A percentile compares a stretch with the other conserved stretches of the same genome.
phyloP scores from a whole-genome alignment of 2,329 filamentous ascomycete species.

The Raffaelea albimanens region DNA sequence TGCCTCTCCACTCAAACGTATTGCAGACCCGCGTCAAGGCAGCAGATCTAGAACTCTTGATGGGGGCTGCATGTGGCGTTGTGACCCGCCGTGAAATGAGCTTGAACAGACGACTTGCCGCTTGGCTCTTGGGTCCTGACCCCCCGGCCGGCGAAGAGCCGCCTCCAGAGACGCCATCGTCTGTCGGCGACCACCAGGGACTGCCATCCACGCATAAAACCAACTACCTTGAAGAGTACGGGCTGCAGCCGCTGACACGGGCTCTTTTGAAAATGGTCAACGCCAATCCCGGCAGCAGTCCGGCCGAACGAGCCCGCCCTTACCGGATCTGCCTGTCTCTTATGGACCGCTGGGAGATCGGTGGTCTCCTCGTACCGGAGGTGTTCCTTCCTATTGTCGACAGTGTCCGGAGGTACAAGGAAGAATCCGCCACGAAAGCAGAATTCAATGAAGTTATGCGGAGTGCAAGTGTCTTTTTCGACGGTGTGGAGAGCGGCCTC shows the following conservation, averaged over 20 bases:
- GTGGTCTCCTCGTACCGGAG: slow-evolving; percentile 76
- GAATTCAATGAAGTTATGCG: slow-evolving; percentile 81
- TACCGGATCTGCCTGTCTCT: slow-evolving; percentile 89
- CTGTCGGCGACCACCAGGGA: slow-evolving; percentile 26
- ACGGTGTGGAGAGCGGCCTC: slow-evolving; percentile 87
- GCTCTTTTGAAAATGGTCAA: slow-evolving; percentile 72
- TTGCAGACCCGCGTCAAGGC: slow-evolving; percentile 65
- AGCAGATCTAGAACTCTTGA: slow-evolving; percentile 70
- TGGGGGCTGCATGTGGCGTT: slow-evolving; percentile 77
- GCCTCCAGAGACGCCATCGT: slow-evolving; percentile 31
- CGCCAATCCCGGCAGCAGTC: slow-evolving; percentile 26
- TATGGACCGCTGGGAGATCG: slow-evolving; percentile 98
- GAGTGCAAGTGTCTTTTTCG: slow-evolving; percentile 93
- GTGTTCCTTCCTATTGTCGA: slow-evolving; percentile 80
- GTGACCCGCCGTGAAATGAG: slow-evolving; percentile 93
- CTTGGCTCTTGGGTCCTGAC: slow-evolving; percentile 84
- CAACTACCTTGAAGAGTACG: slow-evolving; percentile 75
- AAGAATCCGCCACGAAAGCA: slow-evolving; percentile 50
- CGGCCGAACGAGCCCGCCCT: slow-evolving; percentile 66
- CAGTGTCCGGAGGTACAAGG: slow-evolving; percentile 68
- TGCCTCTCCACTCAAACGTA: slow-evolving; percentile 75
- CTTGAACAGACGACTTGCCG: slow-evolving; percentile 87
- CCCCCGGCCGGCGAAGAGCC: slow-evolving; percentile 20
- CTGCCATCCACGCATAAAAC: slow-evolving; percentile 48
- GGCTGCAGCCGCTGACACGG: slow-evolving; percentile 62